Conservation (phyloP, 495 filamentous ascomycete species). For the Zalerion maritima region DNA sequence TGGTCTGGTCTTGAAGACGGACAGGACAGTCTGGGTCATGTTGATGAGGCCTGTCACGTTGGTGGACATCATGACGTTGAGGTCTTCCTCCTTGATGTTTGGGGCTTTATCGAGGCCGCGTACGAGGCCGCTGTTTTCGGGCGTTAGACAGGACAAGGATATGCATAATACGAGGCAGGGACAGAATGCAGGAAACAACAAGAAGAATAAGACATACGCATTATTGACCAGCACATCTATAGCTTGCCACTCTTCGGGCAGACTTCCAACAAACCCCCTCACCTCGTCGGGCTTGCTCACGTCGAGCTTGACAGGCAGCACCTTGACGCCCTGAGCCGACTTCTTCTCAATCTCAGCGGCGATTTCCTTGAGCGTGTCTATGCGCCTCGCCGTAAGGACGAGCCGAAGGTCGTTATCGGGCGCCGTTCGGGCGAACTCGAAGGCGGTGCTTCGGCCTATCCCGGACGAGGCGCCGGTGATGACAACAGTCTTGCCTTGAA, state of each 20-base stretch:
- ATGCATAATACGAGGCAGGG: neutral
- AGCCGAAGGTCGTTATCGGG: conserved; percentile 64
- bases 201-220: conserved; percentile 48
- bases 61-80: conserved; percentile 75
- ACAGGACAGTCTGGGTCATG: conserved; percentile 88
- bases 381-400: conserved; percentile 71
- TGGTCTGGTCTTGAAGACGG: conserved; percentile 64
- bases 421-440: conserved; percentile 82
- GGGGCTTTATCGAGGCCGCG: conserved; percentile 80
- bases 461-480: conserved; percentile 90
- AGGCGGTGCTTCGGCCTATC: conserved; percentile 72
- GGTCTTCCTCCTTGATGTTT: conserved; percentile 68
- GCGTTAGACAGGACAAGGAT: neutral
- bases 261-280: conserved; percentile 49
- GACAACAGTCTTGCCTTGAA: conserved; percentile 85
- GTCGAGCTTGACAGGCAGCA: conserved; percentile 71
- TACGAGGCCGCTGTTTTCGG: conserved; percentile 52
- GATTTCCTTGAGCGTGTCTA: conserved; percentile 62
- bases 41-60: conserved; percentile 92
- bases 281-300: conserved; percentile 71
- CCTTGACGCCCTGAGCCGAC: conserved; percentile 67
- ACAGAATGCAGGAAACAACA: neutral
- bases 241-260: conserved; percentile 73
- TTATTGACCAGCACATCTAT: conserved; percentile 94
- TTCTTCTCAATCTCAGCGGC: conserved; percentile 65